phyloP scores from a whole-genome alignment of 768 basidiomycete species.

The Cyathus striatus region DNA sequence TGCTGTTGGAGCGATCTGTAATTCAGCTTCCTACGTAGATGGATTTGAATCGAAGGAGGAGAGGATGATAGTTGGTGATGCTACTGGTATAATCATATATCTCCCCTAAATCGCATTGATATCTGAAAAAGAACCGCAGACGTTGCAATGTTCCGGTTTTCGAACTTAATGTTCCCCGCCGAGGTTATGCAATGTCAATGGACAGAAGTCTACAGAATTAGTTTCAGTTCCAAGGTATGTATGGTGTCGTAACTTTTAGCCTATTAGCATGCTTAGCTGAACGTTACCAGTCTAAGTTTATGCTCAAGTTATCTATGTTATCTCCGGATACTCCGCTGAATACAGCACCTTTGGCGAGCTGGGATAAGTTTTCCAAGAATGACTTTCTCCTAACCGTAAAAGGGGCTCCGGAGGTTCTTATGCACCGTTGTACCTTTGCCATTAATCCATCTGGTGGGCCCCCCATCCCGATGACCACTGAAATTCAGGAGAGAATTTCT shows the following conservation, averaged over 20 bases:
- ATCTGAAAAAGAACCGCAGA: conserved; percentile 22
- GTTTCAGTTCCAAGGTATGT: conserved; percentile 34
- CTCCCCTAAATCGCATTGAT: neutral
- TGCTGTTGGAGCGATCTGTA: conserved; percentile 45
- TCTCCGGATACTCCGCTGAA: conserved; percentile 10
- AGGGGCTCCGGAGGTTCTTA: conserved; percentile 46
- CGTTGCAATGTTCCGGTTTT: conserved; percentile 49
- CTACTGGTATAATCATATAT: conserved; percentile 34
- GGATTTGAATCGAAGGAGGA: conserved; percentile 18
- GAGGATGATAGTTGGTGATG: conserved; percentile 38
- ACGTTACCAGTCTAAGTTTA: conserved; percentile 43
- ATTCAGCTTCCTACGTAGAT: conserved; percentile 39
- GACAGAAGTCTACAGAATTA: conserved; percentile 26
- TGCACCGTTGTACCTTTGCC: conserved; percentile 33
- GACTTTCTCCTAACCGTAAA: conserved; percentile 14
- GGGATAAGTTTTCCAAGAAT: conserved; percentile 15
- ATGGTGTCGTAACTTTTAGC: neutral
- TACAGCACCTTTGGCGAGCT: conserved; percentile 14
- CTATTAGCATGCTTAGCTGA: conserved; percentile 4
- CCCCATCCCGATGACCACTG: conserved; percentile 22
- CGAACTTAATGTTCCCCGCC: conserved; percentile 24
- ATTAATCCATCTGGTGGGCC: conserved; percentile 29
- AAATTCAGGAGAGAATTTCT: conserved; percentile 20
- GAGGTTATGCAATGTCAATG: conserved; percentile 25
- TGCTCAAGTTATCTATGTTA: conserved; percentile 35